These are phyloP conservation scores for Mucor sp. DNA, from an alignment of 371 early-diverging fungal genomes.

Conservation along the genomic window DNA sequence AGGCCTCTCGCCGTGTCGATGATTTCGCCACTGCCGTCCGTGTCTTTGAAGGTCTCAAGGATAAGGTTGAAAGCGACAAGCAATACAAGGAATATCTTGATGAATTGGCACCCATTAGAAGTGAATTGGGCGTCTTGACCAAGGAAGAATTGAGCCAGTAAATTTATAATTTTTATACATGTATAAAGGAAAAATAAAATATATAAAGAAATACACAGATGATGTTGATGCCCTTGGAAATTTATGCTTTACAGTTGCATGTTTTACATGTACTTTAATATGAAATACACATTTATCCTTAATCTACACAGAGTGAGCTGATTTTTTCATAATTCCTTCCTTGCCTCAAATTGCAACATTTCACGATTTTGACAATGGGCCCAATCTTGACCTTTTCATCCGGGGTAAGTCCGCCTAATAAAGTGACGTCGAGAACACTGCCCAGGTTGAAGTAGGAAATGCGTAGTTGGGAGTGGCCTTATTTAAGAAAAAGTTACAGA, in stretches of 20 bases:
- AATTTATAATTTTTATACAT: conserved; percentile 9
- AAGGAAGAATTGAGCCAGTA: conserved; percentile 84
- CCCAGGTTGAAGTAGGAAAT: background rate
- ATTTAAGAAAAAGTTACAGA: too few species aligned
- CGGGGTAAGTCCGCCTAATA: conserved; percentile 11
- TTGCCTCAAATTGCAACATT: background rate
- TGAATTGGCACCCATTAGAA: conserved; percentile 83
- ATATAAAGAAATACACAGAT: background rate
- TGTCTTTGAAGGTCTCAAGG: conserved; percentile 91
- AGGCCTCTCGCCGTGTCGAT: conserved; percentile 91
- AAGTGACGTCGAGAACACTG: conserved; percentile 14
- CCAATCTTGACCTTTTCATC: background rate
- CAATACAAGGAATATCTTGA: conserved; percentile 90
- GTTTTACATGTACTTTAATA: background rate
- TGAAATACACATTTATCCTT: background rate
- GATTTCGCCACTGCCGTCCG: conserved; percentile 92
- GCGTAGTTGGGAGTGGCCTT: background rate
- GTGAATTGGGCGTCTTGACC: conserved; percentile 86
- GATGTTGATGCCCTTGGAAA: background rate
- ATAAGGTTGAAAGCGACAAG: conserved; percentile 80
- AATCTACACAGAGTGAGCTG: background rate
- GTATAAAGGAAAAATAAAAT: conserved; percentile 1
- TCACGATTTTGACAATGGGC: background rate
- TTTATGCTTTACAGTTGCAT: background rate
- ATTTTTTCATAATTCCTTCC: background rate